phyloP scores from a whole-genome alignment of 345 rosid species.

The Cardamine occulta region DNA sequence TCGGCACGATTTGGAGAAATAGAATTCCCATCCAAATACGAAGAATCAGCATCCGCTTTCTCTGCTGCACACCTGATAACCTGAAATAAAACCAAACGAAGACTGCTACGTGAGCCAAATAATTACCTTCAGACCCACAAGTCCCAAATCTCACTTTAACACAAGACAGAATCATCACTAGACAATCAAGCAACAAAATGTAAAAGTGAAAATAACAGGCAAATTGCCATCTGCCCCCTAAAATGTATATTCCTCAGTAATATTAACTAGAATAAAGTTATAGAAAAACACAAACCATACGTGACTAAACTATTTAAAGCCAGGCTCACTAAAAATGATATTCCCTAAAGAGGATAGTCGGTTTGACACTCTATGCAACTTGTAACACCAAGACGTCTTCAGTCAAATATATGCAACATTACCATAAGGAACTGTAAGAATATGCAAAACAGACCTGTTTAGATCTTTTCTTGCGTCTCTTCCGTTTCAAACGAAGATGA shows the following conservation, averaged over 20 bases:
- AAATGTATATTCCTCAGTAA: not conserved
- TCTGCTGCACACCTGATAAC: constrained; percentile 42
- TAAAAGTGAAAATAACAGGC: constrained; percentile 2
- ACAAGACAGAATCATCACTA: constrained; percentile 26
- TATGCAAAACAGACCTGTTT: constrained; percentile 59
- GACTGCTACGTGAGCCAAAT: constrained; percentile 30
- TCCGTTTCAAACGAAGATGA: constrained; percentile 76
- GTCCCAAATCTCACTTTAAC: constrained; percentile 10
- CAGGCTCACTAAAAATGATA: constrained; percentile 17
- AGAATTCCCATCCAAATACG: constrained; percentile 38
- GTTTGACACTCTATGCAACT: constrained; percentile 3
- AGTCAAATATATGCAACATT: constrained; percentile 21
- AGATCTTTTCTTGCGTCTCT: constrained; percentile 58
- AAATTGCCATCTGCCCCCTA: constrained; percentile 18
- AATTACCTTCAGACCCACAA: constrained; percentile 22
- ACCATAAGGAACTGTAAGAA: constrained; percentile 16
- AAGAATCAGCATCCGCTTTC: constrained; percentile 42
- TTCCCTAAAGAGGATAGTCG: constrained; percentile 1
- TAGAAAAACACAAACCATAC: constrained; percentile 12
- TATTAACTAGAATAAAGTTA: not conserved
- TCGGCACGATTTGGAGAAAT: constrained; percentile 30
- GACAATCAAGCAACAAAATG: constrained; percentile 14
- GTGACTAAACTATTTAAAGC: constrained; percentile 1
- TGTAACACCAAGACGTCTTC: constrained; percentile 7
- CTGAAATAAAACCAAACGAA: constrained; percentile 41